Conservation (phyloP, 176 grass and related monocot species). For the Ensete glaucum region DNA sequence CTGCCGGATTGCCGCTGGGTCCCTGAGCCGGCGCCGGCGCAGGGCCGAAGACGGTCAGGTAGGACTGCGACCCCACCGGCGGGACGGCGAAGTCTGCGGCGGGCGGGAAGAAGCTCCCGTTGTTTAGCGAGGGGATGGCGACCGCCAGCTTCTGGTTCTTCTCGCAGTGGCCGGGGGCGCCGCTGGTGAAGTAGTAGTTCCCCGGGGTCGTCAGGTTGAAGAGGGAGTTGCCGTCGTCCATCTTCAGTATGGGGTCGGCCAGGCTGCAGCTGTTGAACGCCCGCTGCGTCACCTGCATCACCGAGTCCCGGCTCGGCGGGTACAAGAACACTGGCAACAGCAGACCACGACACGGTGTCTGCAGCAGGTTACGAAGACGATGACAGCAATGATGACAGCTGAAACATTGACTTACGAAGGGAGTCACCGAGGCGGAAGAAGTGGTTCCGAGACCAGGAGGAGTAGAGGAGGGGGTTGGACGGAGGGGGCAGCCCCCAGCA, state of each 20-base stretch:
- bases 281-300: constrained; percentile 43
- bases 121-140: constrained; percentile 45
- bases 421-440: constrained; percentile 59
- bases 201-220: constrained; percentile 76
- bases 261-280: constrained; percentile 53
- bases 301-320: constrained; percentile 49
- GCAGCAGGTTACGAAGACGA: background rate
- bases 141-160: constrained; percentile 71
- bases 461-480: constrained; percentile 52
- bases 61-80: constrained; percentile 15
- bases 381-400: background rate
- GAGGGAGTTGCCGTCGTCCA: constrained; percentile 71
- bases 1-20: background rate
- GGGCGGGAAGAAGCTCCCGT: constrained; percentile 49
- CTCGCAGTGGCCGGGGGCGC: constrained; percentile 38
- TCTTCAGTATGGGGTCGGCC: constrained; percentile 31
- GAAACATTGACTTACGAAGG: constrained; percentile 30
- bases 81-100: background rate
- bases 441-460: constrained; percentile 36
- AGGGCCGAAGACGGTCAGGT: constrained; percentile 23
- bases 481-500: constrained; percentile 58
- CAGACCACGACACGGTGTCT: background rate
- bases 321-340: constrained; percentile 54
- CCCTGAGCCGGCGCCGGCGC: constrained; percentile 8
- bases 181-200: constrained; percentile 54